phyloP scores from a whole-genome alignment of 306 rosid species.

The Sindora glabra region DNA sequence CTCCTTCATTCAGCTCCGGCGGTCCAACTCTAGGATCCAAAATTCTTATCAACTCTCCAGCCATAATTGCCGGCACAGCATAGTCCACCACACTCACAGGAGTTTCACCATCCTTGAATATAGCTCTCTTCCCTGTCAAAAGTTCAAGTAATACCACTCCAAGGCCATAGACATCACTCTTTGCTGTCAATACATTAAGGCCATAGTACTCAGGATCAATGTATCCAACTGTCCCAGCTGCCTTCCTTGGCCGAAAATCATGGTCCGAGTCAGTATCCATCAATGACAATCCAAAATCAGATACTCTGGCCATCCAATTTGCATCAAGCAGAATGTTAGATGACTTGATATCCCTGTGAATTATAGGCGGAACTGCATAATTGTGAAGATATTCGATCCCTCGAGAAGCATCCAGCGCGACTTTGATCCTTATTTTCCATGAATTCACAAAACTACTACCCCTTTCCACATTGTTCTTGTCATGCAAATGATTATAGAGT shows the following conservation, averaged over 20 bases:
- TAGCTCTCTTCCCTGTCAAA: constrained; percentile 86
- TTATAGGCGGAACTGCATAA: constrained; percentile 90
- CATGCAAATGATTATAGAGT: constrained; percentile 63
- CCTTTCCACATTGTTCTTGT: constrained; percentile 56
- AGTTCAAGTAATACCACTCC: constrained; percentile 83
- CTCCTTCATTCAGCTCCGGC: constrained; percentile 52
- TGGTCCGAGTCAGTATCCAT: constrained; percentile 60
- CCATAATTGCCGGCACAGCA: constrained; percentile 68
- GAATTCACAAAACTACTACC: constrained; percentile 47
- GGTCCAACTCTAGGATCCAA: constrained; percentile 65
- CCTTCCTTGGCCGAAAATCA: constrained; percentile 47
- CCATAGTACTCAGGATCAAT: constrained; percentile 97
- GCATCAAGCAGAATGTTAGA: constrained; percentile 75
- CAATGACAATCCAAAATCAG: constrained; percentile 83
- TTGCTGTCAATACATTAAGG: constrained; percentile 69
- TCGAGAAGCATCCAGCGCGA: constrained; percentile 80
- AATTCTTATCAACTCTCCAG: constrained; percentile 56
- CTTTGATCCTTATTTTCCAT: constrained; percentile 83
- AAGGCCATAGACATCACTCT: constrained; percentile 90
- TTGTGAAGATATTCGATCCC: constrained; percentile 91
- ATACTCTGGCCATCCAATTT: constrained; percentile 71
- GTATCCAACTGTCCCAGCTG: constrained; percentile 87
- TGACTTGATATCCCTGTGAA: constrained; percentile 86
- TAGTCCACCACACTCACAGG: constrained; percentile 63
- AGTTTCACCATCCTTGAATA: constrained; percentile 47